Conservation (phyloP, 2,329 filamentous ascomycete species). For the Verticillium isaacii region DNA sequence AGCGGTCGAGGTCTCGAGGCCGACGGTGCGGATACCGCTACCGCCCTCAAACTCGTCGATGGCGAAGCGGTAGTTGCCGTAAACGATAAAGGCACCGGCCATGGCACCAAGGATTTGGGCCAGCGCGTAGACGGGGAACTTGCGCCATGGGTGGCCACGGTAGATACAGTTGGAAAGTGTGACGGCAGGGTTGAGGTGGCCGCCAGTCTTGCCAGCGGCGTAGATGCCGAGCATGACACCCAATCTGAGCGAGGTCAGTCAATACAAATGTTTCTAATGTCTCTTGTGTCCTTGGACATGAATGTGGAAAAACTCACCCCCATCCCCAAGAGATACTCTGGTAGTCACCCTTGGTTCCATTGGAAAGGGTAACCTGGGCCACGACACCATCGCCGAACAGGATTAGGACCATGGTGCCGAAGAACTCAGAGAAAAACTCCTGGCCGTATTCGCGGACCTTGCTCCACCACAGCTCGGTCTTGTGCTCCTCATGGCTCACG, state of each 20-base stretch:
- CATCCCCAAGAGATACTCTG: conserved; percentile 46
- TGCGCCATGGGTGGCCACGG: conserved; percentile 63
- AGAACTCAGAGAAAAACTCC: conserved; percentile 63
- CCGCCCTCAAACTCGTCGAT: conserved; percentile 62
- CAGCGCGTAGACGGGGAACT: conserved; percentile 63
- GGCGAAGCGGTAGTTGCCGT: conserved; percentile 59
- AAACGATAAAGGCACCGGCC: conserved; percentile 53
- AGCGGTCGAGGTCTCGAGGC: conserved; percentile 54
- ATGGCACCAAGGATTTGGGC: conserved; percentile 66
- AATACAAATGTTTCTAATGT: not conserved
- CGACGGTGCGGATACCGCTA: conserved; percentile 56
- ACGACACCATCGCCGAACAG: conserved; percentile 69
- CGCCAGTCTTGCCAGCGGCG: conserved; percentile 59
- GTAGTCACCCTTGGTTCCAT: conserved; percentile 39
- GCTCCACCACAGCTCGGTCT: conserved; percentile 40
- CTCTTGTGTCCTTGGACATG: not conserved
- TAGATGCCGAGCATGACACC: conserved; percentile 68
- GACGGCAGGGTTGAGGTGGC: conserved; percentile 67
- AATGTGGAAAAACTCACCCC: conserved; percentile 31
- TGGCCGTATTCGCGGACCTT: conserved; percentile 43
- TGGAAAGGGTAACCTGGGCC: conserved; percentile 61
- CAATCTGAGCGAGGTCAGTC: conserved; percentile 33
- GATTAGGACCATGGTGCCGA: conserved; percentile 63
- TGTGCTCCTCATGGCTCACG: not conserved
- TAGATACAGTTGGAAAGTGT: conserved; percentile 66